Conservation (phyloP, 2,329 filamentous ascomycete species). For the Cladosporium sp. region DNA sequence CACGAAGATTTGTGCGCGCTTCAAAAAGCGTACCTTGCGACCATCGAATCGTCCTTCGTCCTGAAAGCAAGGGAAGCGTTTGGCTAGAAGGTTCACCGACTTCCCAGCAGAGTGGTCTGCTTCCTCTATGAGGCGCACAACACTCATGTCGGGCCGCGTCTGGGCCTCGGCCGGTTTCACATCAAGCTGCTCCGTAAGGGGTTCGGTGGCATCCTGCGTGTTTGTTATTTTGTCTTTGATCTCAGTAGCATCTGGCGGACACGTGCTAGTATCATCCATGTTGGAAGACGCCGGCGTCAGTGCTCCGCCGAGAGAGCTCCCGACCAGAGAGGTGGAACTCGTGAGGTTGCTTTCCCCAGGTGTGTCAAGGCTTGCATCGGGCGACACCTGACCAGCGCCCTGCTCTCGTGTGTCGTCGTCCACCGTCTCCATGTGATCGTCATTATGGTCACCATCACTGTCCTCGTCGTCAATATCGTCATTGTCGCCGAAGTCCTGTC, state of each 20-base stretch:
- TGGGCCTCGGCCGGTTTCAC: constrained; percentile 10
- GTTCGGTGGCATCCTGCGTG: not conserved
- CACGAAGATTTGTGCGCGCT: constrained; percentile 92
- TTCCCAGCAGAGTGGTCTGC: constrained; percentile 78
- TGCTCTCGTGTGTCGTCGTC: not conserved
- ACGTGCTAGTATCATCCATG: not conserved
- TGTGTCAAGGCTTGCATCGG: not conserved
- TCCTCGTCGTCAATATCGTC: not conserved
- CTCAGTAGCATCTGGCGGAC: not conserved
- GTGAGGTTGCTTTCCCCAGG: not conserved
- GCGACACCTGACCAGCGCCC: not conserved
- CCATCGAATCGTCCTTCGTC: constrained; percentile 78
- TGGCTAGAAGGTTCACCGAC: constrained; percentile 81
- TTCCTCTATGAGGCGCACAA: constrained; percentile 71
- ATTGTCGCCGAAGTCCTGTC: constrained; percentile 2
- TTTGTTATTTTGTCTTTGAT: constrained; percentile 1
- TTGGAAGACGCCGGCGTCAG: constrained; percentile 10
- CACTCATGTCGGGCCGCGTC: constrained; percentile 48
- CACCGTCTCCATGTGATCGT: not conserved
- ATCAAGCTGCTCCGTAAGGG: not conserved
- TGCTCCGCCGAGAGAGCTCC: constrained; percentile 1
- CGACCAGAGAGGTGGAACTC: not conserved
- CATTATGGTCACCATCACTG: not conserved
- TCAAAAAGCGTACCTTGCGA: constrained; percentile 78
- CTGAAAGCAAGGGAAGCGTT: constrained; percentile 81